Evolutionary conservation across 1,284 basidiomycete genomes (phyloP).

Genomic region (Leccinum griseonigrum): DNA sequence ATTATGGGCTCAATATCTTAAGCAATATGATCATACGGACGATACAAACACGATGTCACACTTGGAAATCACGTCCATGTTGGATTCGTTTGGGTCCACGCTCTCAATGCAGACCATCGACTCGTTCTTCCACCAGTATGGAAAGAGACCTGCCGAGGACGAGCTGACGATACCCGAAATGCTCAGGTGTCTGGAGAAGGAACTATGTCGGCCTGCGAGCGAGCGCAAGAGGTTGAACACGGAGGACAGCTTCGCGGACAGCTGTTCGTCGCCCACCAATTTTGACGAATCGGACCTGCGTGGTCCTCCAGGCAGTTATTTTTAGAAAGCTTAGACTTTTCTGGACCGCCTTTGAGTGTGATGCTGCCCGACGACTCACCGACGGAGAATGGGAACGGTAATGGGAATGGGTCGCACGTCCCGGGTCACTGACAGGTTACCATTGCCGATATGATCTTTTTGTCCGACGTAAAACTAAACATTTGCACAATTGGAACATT

Average conservation of each 20-base stretch:
- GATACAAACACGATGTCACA: constrained; percentile 78
- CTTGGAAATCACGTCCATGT: constrained; percentile 92
- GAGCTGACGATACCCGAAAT: constrained; percentile 80
- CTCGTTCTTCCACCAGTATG: constrained; percentile 73
- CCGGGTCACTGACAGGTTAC: background rate
- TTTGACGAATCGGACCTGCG: constrained; percentile 24
- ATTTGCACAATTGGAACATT: no score
- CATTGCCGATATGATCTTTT: no score
- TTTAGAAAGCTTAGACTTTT: constrained; percentile 63
- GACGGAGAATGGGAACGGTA: constrained; percentile 4
- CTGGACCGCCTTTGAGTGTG: constrained; percentile 46
- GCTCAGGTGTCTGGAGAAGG: constrained; percentile 77
- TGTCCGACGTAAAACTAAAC: no score
- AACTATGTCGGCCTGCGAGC: constrained; percentile 67
- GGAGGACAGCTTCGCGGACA: constrained; percentile 37
- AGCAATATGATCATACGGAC: constrained; percentile 84
- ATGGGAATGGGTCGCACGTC: constrained; percentile 5
- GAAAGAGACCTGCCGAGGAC: constrained; percentile 66
- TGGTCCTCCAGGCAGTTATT: constrained; percentile 20
- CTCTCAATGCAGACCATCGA: constrained; percentile 79
- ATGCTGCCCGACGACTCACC: constrained; percentile 28
- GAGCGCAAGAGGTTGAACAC: constrained; percentile 65
- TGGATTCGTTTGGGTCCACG: constrained; percentile 95
- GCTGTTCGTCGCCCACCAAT: constrained; percentile 44
- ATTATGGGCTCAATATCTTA: constrained; percentile 91